These are phyloP conservation scores for Cystobasidium slooffiae DNA, from an alignment of 1,284 basidiomycete genomes.

Conservation along the genomic window DNA sequence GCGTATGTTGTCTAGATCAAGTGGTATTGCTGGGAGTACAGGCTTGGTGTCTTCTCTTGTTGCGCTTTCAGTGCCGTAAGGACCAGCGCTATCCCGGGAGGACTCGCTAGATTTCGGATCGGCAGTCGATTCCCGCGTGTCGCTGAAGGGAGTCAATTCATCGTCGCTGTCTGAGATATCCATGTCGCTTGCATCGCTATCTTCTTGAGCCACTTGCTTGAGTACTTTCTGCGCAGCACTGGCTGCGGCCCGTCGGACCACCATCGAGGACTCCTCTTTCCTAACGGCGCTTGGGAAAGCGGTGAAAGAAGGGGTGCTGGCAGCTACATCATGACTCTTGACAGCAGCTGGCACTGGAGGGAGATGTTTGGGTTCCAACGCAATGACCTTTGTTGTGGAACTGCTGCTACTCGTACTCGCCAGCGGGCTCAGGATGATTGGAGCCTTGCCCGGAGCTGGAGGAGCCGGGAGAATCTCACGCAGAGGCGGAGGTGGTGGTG, in stretches of 20 bases:
- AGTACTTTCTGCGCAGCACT: constrained; percentile 1
- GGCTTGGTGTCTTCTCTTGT: neutral
- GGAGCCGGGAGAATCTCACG: constrained; percentile 20
- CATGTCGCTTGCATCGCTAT: constrained; percentile 13
- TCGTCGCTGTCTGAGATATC: constrained; percentile 15
- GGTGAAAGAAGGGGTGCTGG: neutral
- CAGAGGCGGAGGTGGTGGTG: neutral
- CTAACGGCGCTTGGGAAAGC: neutral
- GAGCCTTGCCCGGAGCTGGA: neutral
- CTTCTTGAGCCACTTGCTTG: neutral
- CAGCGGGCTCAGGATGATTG: neutral
- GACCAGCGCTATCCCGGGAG: neutral
- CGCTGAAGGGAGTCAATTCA: constrained; percentile 4
- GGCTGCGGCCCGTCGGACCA: constrained; percentile 13
- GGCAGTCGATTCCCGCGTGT: neutral
- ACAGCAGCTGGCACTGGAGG: neutral
- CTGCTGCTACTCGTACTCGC: neutral
- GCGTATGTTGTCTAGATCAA: constrained; percentile 51
- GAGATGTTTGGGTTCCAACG: neutral
- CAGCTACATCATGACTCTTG: too few relatives aligned
- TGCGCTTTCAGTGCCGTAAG: neutral
- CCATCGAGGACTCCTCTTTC: neutral
- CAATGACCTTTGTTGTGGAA: neutral
- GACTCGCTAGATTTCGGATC: neutral
- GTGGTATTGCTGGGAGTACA: constrained; percentile 41